Evolutionary conservation across 495 filamentous ascomycete species (phyloP).

Genomic region (Saxophila tyrrhenica): DNA sequence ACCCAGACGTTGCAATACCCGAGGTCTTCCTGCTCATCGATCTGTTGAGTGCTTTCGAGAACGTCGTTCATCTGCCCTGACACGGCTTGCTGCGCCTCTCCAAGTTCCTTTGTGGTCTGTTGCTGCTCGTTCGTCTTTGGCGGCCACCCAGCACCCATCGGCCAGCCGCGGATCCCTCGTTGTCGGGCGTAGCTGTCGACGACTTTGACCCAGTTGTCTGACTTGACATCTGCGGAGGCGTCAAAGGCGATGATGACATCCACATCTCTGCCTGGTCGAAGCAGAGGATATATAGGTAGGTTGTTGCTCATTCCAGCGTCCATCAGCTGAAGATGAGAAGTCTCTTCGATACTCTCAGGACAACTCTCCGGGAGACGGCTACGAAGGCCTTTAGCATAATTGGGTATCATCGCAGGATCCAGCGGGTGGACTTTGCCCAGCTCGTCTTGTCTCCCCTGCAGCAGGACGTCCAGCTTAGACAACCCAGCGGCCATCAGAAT

Average conservation of each 20-base stretch:
- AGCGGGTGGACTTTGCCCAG: constrained; percentile 85
- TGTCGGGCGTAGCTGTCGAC: constrained; percentile 86
- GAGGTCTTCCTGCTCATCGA: constrained; percentile 33
- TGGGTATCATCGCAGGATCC: constrained; percentile 77
- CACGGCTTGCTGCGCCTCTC: constrained; percentile 42
- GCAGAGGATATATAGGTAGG: constrained; percentile 83
- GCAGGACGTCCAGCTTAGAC: constrained; percentile 67
- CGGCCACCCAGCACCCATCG: constrained; percentile 84
- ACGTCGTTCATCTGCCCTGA: constrained; percentile 6
- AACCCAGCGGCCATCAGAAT: constrained; percentile 63
- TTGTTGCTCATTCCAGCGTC: constrained; percentile 99
- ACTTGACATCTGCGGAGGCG: constrained; percentile 70
- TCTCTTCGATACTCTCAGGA: constrained; percentile 59
- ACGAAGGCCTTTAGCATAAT: constrained; percentile 72
- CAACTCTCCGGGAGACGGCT: constrained; percentile 58
- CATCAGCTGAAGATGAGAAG: constrained; percentile 69
- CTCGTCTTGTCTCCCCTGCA: constrained; percentile 70
- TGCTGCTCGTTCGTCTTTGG: constrained; percentile 41
- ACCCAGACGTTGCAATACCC: constrained; percentile 95
- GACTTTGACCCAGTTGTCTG: constrained; percentile 86
- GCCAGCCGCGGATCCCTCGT: constrained; percentile 85
- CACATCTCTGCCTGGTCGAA: constrained; percentile 74
- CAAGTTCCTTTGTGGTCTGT: constrained; percentile 50
- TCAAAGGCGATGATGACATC: constrained; percentile 90
- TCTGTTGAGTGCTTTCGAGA: neutral